A percentile compares a stretch with the other conserved stretches of the same genome.
Evolutionary conservation across 768 basidiomycete species (phyloP).

Genomic region (Leucosporidium yakuticum): DNA sequence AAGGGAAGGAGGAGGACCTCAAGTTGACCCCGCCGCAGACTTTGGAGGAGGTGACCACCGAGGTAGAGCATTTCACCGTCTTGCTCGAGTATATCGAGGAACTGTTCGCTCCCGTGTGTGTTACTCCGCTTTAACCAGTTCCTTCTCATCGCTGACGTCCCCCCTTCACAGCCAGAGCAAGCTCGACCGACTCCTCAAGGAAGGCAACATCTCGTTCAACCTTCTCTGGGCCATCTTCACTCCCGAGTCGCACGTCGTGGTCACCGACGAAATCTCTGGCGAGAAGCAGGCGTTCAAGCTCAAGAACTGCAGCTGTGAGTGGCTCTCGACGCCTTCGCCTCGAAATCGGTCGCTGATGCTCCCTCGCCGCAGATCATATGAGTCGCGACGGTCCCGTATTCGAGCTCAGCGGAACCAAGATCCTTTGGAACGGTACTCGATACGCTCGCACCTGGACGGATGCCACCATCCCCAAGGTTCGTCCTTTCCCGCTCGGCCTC

Average conservation of each 20-base stretch:
- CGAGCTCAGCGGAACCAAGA: neutral
- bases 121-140: neutral
- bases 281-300: conserved; percentile 13
- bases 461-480: neutral
- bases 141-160: neutral
- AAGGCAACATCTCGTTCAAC: conserved; percentile 57
- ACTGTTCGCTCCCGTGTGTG: conserved; percentile 7
- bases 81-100: conserved; percentile 51
- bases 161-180: conserved; percentile 47
- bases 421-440: conserved; percentile 14
- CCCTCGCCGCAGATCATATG: neutral
- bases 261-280: conserved; percentile 54
- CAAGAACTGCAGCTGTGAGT: neutral
- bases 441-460: neutral
- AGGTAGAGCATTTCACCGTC: conserved; percentile 51
- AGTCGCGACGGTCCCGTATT: conserved; percentile 7
- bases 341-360: neutral
- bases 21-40: neutral
- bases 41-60: conserved; percentile 44
- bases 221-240: conserved; percentile 56
- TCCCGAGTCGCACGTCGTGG: conserved; percentile 53
- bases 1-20: neutral
- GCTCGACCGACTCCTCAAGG: conserved; percentile 50
- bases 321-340: neutral
- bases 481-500: neutral